These are phyloP conservation scores for Cyclospora cayetanensis DNA, from an alignment of 169 alveolate genomes.

Conservation along the genomic window DNA sequence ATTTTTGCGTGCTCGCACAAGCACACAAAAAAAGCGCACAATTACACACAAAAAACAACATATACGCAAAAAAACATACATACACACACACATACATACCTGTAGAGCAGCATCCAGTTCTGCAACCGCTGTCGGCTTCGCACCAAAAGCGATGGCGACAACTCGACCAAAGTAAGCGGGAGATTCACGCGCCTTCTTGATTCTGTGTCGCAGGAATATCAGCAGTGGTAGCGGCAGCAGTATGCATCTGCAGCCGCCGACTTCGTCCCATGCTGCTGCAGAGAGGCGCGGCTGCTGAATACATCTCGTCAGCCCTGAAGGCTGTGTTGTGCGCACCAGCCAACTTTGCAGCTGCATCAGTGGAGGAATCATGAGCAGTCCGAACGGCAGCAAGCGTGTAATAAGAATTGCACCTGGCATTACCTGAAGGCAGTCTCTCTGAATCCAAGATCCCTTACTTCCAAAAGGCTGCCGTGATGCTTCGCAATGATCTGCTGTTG, in stretches of 20 bases:
- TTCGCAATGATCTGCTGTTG: neutral
- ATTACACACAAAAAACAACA: no score
- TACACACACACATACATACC: no score
- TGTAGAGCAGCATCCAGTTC: slow-evolving; percentile 3
- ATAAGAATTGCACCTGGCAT: neutral
- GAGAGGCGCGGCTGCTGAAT: no score
- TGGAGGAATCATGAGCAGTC: neutral
- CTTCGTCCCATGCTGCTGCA: no score
- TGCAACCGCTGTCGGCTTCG: slow-evolving; percentile 35
- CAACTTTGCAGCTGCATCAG: neutral
- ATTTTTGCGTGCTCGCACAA: no score
- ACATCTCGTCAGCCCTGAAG: no score
- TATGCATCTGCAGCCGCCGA: neutral
- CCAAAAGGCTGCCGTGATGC: slow-evolving; percentile 13
- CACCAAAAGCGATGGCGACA: slow-evolving; percentile 22
- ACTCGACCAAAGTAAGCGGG: slow-evolving; percentile 11
- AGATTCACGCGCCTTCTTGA: slow-evolving; percentile 6
- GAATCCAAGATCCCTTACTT: slow-evolving; percentile 27
- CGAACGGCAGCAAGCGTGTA: neutral
- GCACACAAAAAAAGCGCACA: no score
- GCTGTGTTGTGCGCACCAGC: no score
- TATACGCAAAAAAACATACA: no score
- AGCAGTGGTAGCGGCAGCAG: slow-evolving; percentile 12
- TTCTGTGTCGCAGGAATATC: neutral
- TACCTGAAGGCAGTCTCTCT: slow-evolving; percentile 51